A percentile compares a stretch with the other conserved stretches of the same genome.
Conservation (phyloP, 176 grass and related monocot species). For the Avena sativa region DNA sequence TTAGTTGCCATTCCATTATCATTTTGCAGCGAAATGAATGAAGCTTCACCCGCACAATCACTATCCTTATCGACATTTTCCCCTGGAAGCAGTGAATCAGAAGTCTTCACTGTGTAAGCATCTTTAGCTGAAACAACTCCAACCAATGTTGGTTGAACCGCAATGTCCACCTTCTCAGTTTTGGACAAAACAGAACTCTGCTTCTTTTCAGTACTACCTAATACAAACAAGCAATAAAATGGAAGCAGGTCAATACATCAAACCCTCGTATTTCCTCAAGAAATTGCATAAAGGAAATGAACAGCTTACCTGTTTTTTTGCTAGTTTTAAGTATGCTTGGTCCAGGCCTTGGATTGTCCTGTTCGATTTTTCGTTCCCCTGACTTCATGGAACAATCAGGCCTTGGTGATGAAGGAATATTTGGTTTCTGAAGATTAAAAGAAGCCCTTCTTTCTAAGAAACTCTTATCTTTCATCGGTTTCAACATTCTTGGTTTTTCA, state of each 20-base stretch:
- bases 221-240: slow-evolving; percentile 38
- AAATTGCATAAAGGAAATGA: slow-evolving; percentile 39
- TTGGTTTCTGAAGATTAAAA: slow-evolving; percentile 58
- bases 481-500: slow-evolving; percentile 60
- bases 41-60: slow-evolving; percentile 42
- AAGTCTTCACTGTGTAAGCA: slow-evolving; percentile 15
- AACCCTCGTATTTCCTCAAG: slow-evolving; percentile 17
- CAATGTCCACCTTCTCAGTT: slow-evolving; percentile 35
- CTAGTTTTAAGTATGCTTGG: slow-evolving; percentile 59
- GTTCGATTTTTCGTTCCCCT: slow-evolving; percentile 51
- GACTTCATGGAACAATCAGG: slow-evolving; percentile 45
- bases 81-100: slow-evolving; percentile 32
- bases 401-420: slow-evolving; percentile 57
- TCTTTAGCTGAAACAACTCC: slow-evolving; percentile 48
- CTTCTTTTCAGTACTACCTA: slow-evolving; percentile 59
- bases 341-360: slow-evolving; percentile 47
- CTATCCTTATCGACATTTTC: slow-evolving; percentile 45
- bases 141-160: slow-evolving; percentile 14
- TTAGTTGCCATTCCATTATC: slow-evolving; percentile 35
- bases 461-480: slow-evolving; percentile 56
- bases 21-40: slow-evolving; percentile 25
- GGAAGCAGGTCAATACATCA: slow-evolving; percentile 36
- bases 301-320: slow-evolving; percentile 57
- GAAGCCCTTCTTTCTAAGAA: slow-evolving; percentile 61
- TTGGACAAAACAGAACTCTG: slow-evolving; percentile 34